Base-by-base conservation (phyloP, 2,329 filamentous ascomycete species). In the Pestalotiopsis sp. region DNA sequence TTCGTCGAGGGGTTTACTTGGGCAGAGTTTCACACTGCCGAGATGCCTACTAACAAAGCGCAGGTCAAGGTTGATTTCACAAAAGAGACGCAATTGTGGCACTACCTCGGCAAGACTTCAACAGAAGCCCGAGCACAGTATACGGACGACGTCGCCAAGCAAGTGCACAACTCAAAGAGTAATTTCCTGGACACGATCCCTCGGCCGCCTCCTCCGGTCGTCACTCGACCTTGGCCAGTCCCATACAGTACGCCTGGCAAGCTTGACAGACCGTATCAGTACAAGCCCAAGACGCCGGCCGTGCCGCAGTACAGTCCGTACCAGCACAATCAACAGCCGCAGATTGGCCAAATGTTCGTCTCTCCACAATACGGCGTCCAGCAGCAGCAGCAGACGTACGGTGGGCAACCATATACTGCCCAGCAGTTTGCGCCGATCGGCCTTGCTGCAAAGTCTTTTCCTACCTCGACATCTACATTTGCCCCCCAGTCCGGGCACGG, bases 121-220 rank as follows among this genome's bases (percentile, higher is more conserved):
- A 98, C 95, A 6, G 95, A 98, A 76, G 92, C 94, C 66, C 94
- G 91, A 79, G 91, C 94, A 31, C 94, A 97, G 78, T 99, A 96
- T 81, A 97, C 95, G 4, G 93, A 96, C 75, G 90, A 97, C 80
- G 88, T 87, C 58, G 71, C 76, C 9, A 85, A 80, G 13, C 85
- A 81, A n/a, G 82, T 83, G 60, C 86, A 93, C 79, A 93, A 93
- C 69, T 82, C 86, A 2, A 91, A 88, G 80, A 90, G 90, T 72
- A 92, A 92, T 76, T 95, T 92, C 79, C 79, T 94, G 76, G 91
- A 93, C 60, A 90, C 91, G 2, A 83, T 94, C 65, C 89, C 84
- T 65, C 88, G 88, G 72, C 83, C 85, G 4, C 74, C 71, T 57
- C 69, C 71, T 63, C 69, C 76, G 27, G 68, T 70, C 13, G 72